A percentile compares a stretch with the other conserved stretches of the same genome.
Evolutionary conservation across 768 basidiomycete genomes (phyloP).

Genomic region (Tulasnella sp.): DNA sequence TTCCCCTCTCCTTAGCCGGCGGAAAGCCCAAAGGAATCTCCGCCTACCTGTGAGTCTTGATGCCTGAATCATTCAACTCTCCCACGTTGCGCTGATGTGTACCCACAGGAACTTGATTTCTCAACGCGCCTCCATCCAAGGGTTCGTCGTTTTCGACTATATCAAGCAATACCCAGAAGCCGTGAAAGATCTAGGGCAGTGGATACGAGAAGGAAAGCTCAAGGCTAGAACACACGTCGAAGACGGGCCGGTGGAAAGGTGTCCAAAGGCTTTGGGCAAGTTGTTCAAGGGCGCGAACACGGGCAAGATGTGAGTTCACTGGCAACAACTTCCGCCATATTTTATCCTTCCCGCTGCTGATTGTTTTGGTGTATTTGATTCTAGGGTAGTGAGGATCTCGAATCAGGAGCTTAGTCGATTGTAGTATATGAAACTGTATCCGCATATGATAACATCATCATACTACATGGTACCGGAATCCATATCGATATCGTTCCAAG

Average conservation of each 20-base stretch:
- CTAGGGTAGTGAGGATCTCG: neutral
- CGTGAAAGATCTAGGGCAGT: slow-evolving; percentile 43
- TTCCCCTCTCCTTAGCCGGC: slow-evolving; percentile 34
- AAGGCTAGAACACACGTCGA: slow-evolving; percentile 74
- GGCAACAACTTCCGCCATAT: neutral
- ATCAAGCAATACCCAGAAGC: slow-evolving; percentile 47
- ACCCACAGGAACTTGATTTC: slow-evolving; percentile 45
- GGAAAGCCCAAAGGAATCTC: slow-evolving; percentile 53
- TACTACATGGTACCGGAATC: too few relatives aligned
- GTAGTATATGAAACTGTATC: too few relatives aligned
- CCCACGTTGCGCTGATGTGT: neutral
- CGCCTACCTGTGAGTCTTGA: slow-evolving; percentile 41
- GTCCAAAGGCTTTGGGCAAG: slow-evolving; percentile 56
- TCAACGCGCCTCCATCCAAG: slow-evolving; percentile 69
- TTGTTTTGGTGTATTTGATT: neutral
- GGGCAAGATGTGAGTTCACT: slow-evolving; percentile 57
- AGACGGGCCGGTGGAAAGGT: slow-evolving; percentile 54
- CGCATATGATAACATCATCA: too few relatives aligned
- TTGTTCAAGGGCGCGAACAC: slow-evolving; percentile 69
- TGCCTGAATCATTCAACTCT: neutral
- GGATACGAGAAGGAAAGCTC: slow-evolving; percentile 56
- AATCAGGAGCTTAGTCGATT: neutral
- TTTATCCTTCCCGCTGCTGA: neutral
- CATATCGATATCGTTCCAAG: too few relatives aligned
- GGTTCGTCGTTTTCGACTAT: slow-evolving; percentile 87